phyloP scores from a whole-genome alignment of 2,329 filamentous ascomycete genomes.

The Ceratocystiopsis minuta region DNA sequence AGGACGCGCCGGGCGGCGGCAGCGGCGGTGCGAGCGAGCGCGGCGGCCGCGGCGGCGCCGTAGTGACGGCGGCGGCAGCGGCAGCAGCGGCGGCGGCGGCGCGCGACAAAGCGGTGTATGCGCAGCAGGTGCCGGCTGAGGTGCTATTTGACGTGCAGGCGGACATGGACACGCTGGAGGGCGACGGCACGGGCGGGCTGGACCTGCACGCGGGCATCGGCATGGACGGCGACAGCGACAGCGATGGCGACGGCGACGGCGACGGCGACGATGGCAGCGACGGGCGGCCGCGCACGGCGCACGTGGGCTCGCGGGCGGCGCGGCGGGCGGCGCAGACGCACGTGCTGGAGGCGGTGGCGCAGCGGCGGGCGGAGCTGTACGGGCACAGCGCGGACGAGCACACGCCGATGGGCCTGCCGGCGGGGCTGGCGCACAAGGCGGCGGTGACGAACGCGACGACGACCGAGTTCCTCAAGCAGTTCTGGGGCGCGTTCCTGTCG shows the following conservation, averaged over 20 bases:
- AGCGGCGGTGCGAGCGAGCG: too few species aligned
- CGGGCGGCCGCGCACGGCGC: constrained; percentile 16
- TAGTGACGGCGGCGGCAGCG: too few species aligned
- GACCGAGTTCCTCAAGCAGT: constrained; percentile 90
- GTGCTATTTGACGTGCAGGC: constrained; percentile 46
- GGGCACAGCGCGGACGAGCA: constrained; percentile 28
- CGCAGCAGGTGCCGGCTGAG: constrained; percentile 49
- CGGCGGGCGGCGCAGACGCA: constrained; percentile 46
- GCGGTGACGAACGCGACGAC: constrained; percentile 73
- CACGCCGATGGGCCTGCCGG: constrained; percentile 37
- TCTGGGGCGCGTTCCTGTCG: constrained; percentile 84
- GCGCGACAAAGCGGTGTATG: constrained; percentile 34
- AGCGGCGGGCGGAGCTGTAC: constrained; percentile 41
- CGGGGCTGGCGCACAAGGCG: constrained; percentile 39
- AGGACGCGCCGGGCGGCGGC: too few species aligned
- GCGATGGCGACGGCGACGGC: constrained; percentile 32
- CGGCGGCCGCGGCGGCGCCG: too few species aligned
- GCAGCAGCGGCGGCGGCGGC: constrained; percentile 32
- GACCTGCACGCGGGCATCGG: constrained; percentile 48
- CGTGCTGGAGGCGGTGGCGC: constrained; percentile 45
- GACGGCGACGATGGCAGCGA: neutral
- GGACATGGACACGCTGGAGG: constrained; percentile 37
- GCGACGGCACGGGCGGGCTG: constrained; percentile 30
- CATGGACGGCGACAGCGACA: constrained; percentile 52
- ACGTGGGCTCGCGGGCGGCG: constrained; percentile 53